Percentiles rank a stretch among this genome's conserved stretches.
Evolutionary conservation across 2,329 filamentous ascomycete species (phyloP).

Genomic region (Trichoderma koningiopsis): DNA sequence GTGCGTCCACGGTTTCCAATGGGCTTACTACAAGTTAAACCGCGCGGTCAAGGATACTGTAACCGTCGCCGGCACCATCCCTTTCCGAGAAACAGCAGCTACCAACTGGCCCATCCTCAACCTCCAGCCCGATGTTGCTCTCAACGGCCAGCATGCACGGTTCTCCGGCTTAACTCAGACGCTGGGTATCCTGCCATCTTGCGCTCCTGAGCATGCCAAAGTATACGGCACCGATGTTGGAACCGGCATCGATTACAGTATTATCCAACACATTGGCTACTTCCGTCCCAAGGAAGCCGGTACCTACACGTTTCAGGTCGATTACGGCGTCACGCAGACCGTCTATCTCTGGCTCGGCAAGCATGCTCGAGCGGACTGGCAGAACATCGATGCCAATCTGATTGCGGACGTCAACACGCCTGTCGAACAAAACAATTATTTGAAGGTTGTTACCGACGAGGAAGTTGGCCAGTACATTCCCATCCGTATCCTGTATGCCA

Average conservation of each 20-base stretch:
- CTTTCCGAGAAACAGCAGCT: neutral
- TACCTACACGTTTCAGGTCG: neutral
- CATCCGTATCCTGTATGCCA: conserved; percentile 12
- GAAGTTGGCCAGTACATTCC: conserved; percentile 16
- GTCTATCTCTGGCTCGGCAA: conserved; percentile 13
- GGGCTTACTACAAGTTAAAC: neutral
- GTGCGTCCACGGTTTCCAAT: neutral
- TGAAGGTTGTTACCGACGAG: neutral
- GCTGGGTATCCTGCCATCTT: neutral
- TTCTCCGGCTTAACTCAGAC: neutral
- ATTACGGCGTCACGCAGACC: neutral
- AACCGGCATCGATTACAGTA: neutral
- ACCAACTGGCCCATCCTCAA: conserved; percentile 1
- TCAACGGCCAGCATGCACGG: neutral
- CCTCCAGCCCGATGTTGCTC: neutral
- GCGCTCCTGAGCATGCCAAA: neutral
- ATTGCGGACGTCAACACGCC: neutral
- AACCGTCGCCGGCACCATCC: neutral
- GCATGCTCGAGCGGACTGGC: neutral
- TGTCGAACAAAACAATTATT: neutral
- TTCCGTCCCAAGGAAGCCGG: neutral
- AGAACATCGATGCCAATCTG: neutral
- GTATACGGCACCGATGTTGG: neutral
- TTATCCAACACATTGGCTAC: conserved; percentile 14
- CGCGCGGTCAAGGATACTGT: neutral